Conservation (phyloP, 73 alveolate genomes). For the Uronychia setigera region DNA sequence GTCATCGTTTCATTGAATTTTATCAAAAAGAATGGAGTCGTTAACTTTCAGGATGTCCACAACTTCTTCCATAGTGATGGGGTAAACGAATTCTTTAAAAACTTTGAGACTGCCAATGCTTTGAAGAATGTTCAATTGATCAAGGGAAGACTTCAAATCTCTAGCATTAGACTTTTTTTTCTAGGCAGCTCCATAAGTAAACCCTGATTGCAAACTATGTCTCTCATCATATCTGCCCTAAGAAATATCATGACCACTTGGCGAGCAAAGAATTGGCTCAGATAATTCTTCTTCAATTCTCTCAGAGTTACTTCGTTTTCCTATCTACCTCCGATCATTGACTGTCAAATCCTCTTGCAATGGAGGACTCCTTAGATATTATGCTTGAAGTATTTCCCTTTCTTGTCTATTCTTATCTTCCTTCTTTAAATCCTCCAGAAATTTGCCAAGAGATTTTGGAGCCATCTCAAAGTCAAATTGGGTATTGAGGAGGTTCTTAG, state of each 20-base stretch:
- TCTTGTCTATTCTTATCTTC: background rate
- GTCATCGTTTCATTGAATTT: background rate
- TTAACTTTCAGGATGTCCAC: background rate
- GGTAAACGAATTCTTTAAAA: background rate
- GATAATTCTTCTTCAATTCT: too few species aligned
- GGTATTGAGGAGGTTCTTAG: background rate
- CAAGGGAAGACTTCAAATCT: background rate
- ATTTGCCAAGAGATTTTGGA: background rate
- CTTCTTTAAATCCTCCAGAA: background rate
- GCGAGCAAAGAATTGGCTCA: too few species aligned
- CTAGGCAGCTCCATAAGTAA: too few species aligned
- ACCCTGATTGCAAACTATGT: too few species aligned
- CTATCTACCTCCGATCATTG: too few species aligned
- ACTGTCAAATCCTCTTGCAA: background rate
- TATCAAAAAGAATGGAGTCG: background rate
- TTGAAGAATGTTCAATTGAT: background rate
- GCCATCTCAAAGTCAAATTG: background rate
- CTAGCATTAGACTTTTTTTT: background rate
- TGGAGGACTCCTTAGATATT: background rate
- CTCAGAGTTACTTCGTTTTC: too few species aligned
- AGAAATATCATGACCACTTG: too few species aligned
- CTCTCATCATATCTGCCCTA: too few species aligned
- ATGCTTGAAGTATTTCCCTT: background rate
- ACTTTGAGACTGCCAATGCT: background rate
- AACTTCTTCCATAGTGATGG: background rate